These are phyloP conservation scores for Cryphonectria radicalis DNA, from an alignment of 2,329 filamentous ascomycete genomes.

Conservation along the genomic window DNA sequence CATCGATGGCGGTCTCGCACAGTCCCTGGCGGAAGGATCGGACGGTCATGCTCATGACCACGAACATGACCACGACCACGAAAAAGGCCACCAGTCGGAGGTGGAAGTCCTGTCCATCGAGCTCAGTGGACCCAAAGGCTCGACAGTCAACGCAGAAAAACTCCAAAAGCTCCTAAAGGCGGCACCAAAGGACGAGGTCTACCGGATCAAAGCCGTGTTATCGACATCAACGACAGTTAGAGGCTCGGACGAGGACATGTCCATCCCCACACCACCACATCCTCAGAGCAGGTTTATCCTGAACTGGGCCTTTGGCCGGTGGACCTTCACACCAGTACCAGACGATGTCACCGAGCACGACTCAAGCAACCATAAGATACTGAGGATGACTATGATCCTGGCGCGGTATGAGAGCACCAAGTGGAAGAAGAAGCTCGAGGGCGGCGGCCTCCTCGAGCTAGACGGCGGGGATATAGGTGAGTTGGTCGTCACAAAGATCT, in stretches of 20 bases:
- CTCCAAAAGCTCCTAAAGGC: slow-evolving; percentile 69
- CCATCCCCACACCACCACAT: slow-evolving; percentile 38
- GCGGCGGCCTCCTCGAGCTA: slow-evolving; percentile 56
- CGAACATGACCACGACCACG: slow-evolving; percentile 45
- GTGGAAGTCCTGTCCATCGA: slow-evolving; percentile 91
- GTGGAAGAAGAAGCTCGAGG: slow-evolving; percentile 76
- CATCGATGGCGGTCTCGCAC: slow-evolving; percentile 79
- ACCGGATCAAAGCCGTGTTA: slow-evolving; percentile 82
- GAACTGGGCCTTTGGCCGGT: slow-evolving; percentile 97
- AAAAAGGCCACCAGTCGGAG: slow-evolving; percentile 74
- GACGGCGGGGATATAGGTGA: slow-evolving; percentile 50
- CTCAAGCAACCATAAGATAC: slow-evolving; percentile 56
- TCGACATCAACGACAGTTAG: slow-evolving; percentile 51
- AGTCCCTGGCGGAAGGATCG: slow-evolving; percentile 50
- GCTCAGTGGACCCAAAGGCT: slow-evolving; percentile 51
- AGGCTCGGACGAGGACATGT: slow-evolving; percentile 56
- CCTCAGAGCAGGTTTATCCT: slow-evolving; percentile 72
- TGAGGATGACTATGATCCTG: slow-evolving; percentile 77
- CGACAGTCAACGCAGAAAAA: slow-evolving; percentile 59
- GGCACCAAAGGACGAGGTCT: slow-evolving; percentile 91
- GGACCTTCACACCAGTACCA: slow-evolving; percentile 76
- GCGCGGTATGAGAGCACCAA: slow-evolving; percentile 74
- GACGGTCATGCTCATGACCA: slow-evolving; percentile 47
- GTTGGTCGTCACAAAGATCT: slow-evolving; percentile 56
- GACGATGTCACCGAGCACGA: slow-evolving; percentile 53